Conservation (phyloP, 2,329 filamentous ascomycete genomes). For the Neophaeococcomyces aloes region DNA sequence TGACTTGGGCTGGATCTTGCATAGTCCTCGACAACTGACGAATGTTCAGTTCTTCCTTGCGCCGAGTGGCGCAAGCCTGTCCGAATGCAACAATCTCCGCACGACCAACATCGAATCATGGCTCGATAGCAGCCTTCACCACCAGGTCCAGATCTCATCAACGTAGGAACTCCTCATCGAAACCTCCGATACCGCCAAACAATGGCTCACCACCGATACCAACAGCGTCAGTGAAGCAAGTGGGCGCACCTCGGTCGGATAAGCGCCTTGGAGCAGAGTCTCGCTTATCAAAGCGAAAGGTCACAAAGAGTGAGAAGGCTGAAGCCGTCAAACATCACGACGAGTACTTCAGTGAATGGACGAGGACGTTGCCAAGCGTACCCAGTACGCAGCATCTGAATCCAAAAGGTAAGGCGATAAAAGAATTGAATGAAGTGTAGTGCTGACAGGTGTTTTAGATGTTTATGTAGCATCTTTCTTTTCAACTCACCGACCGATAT, state of each 20-base stretch:
- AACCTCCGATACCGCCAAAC: conserved; percentile 36
- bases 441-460: conserved; percentile 44
- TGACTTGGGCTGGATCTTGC: background rate
- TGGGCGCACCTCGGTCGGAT: conserved; percentile 17
- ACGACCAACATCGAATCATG: conserved; percentile 25
- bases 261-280: conserved; percentile 20
- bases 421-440: background rate
- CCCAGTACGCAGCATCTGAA: conserved; percentile 40
- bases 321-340: conserved; percentile 18
- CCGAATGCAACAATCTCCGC: conserved; percentile 27
- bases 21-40: background rate
- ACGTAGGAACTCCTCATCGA: conserved; percentile 40
- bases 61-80: conserved; percentile 34
- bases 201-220: conserved; percentile 30
- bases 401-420: conserved; percentile 32
- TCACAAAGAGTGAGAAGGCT: conserved; percentile 23
- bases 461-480: conserved; percentile 87
- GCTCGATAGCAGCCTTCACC: conserved; percentile 26
- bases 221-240: conserved; percentile 20
- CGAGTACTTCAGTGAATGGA: conserved; percentile 16
- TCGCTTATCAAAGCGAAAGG: conserved; percentile 18
- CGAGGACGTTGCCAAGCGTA: conserved; percentile 36
- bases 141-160: conserved; percentile 32
- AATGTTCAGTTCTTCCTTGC: conserved; percentile 39
- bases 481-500: conserved; percentile 88